These are phyloP conservation scores for Quercus aquifolioides DNA, from an alignment of 306 rosid species.

Conservation along the genomic window DNA sequence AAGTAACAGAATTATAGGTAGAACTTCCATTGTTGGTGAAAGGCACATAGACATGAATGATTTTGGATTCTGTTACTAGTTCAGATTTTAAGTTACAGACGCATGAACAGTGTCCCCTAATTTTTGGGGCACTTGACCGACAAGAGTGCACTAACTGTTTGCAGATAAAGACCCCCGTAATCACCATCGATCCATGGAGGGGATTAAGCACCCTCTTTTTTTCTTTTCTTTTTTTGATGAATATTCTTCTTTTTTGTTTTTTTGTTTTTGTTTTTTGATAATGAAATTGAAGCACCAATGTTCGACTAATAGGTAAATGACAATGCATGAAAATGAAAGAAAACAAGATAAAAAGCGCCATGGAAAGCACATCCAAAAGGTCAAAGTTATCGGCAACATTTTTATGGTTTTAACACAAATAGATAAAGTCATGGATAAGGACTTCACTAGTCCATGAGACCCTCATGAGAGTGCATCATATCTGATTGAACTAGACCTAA, in stretches of 20 bases:
- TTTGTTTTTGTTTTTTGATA: too few species aligned
- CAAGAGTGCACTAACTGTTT: constrained; percentile 48
- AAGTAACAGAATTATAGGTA: too few species aligned
- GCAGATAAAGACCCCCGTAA: constrained; percentile 38
- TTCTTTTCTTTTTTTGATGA: too few species aligned
- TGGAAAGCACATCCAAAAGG: constrained; percentile 35
- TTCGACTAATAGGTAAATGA: neutral
- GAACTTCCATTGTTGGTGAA: too few species aligned
- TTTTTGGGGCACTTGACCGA: constrained; percentile 57
- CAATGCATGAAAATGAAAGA: constrained; percentile 34
- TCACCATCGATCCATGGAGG: constrained; percentile 25
- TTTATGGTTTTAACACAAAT: constrained; percentile 12
- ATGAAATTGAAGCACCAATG: constrained; percentile 11
- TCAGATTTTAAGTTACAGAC: constrained; percentile 21
- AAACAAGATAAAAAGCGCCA: neutral
- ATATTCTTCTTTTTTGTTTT: too few species aligned
- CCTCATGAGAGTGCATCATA: constrained; percentile 34
- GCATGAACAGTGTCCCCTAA: constrained; percentile 45
- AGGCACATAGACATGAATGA: neutral
- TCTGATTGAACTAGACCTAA: constrained; percentile 5
- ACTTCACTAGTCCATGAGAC: constrained; percentile 11
- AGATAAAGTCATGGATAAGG: constrained; percentile 26
- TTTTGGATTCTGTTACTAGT: constrained; percentile 34
- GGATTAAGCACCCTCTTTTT: neutral
- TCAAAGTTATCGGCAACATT: constrained; percentile 40